phyloP scores from a whole-genome alignment of 2,329 filamentous ascomycete genomes.

The Leptographium galeiforme region DNA sequence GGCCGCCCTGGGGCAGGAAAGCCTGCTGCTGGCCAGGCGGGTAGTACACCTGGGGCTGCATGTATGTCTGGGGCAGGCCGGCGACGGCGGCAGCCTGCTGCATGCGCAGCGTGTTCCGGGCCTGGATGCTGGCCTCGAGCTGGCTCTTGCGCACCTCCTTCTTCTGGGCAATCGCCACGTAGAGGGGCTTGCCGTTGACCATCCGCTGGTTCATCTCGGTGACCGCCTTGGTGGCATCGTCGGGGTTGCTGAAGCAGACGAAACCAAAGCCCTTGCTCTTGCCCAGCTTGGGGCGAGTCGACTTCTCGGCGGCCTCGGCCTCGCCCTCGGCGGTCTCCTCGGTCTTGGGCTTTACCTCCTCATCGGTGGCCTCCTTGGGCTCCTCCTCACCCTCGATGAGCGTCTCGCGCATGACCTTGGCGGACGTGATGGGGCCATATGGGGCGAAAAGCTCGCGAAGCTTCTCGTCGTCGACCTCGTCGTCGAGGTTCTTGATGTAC shows the following conservation, averaged over 20 bases:
- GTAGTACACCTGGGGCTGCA: constrained; percentile 88
- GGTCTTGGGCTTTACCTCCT: constrained; percentile 38
- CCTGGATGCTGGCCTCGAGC: constrained; percentile 97
- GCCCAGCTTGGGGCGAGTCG: constrained; percentile 59
- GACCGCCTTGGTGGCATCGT: constrained; percentile 97
- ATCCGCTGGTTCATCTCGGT: constrained; percentile 99
- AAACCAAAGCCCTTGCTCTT: constrained; percentile 99
- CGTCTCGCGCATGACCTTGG: constrained; percentile 96
- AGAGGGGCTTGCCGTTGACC: constrained; percentile 91
- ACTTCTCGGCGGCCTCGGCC: constrained; percentile 42
- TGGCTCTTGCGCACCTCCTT: constrained; percentile 99
- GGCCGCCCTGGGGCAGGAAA: constrained; percentile 49
- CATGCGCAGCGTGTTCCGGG: constrained; percentile 95
- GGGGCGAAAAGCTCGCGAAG: constrained; percentile 84
- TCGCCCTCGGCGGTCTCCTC: constrained; percentile 42
- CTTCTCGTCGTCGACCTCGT: constrained; percentile 96
- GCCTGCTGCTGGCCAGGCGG: constrained; percentile 62
- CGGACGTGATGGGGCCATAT: constrained; percentile 91
- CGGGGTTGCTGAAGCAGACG: constrained; percentile 98
- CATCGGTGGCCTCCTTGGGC: constrained; percentile 35
- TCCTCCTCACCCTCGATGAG: constrained; percentile 42
- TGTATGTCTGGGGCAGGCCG: constrained; percentile 76
- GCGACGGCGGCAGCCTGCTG: constrained; percentile 89
- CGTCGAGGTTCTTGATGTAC: constrained; percentile 98
- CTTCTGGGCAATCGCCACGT: constrained; percentile 94